Evolutionary conservation across 1,284 basidiomycete genomes (phyloP).

Genomic region (Fomitiporia mediterranea): DNA sequence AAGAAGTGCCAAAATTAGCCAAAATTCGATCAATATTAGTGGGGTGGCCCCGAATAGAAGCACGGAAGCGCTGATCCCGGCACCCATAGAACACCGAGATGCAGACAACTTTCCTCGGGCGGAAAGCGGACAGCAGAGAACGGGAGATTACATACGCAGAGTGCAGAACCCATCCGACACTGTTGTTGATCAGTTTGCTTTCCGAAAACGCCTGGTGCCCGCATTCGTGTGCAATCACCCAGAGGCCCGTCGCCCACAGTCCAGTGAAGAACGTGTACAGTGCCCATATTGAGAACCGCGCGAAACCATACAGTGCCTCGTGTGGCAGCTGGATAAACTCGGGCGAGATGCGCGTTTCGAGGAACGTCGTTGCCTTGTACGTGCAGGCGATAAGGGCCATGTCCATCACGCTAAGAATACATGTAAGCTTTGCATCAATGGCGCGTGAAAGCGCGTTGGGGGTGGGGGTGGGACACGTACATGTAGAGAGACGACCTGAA

Average conservation of each 20-base stretch:
- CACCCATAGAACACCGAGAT: not conserved
- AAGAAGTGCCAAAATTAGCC: constrained; percentile 22
- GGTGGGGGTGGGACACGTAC: too few relatives aligned
- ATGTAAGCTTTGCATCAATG: too few relatives aligned
- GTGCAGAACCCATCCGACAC: constrained; percentile 92
- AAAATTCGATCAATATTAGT: constrained; percentile 29
- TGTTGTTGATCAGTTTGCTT: constrained; percentile 90
- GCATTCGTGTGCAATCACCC: constrained; percentile 90
- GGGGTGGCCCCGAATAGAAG: too few relatives aligned
- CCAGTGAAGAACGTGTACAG: constrained; percentile 82
- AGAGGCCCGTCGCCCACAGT: constrained; percentile 88
- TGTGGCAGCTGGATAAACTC: constrained; percentile 54
- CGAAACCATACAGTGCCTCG: constrained; percentile 58
- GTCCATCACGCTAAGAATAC: constrained; percentile 68
- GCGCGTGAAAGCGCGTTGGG: too few relatives aligned
- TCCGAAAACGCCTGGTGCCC: constrained; percentile 98
- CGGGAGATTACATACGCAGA: constrained; percentile 57
- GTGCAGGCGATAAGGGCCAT: constrained; percentile 62
- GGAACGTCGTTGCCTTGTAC: constrained; percentile 67
- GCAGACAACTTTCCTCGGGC: not conserved
- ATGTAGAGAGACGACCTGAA: constrained; percentile 82
- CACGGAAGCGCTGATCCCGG: not conserved
- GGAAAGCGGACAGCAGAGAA: not conserved
- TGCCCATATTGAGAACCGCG: constrained; percentile 73
- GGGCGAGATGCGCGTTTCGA: constrained; percentile 63